Base-by-base conservation (phyloP, 2,329 filamentous ascomycete species). In the Lithohypha guttulata region DNA sequence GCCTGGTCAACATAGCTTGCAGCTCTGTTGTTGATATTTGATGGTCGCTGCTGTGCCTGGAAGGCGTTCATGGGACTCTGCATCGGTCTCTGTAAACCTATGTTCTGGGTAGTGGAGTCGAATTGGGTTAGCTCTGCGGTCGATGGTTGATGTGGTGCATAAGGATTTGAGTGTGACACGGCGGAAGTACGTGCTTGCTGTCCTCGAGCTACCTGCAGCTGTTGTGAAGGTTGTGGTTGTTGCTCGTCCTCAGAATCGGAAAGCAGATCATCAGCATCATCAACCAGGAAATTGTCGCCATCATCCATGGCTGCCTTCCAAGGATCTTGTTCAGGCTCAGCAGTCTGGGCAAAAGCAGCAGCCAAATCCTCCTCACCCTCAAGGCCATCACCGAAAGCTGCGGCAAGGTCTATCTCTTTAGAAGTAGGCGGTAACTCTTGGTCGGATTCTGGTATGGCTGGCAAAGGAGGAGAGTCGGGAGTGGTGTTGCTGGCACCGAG, bases 1-100 rank as follows among this genome's bases (percentile, higher is more conserved):
- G 84, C 68, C 59, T 93, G 93, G 59, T 89, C 81, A 4, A 75
- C 84, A 59, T 94, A 98, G 60, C 89, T 96, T 56, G 93, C 77
- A 1, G 75, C 69, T 60, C 77, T 77, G 42, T 47, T 48, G 51
- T 71, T 51, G 45, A 71, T 64, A n/a, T 68, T 68, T 33, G 62
- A 55, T 13, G 63, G 56, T 25, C 51, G 56, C 42, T 44, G 55
- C 54, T 45, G 56, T 53, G 40, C 42, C 44, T 30, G 54, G 43
- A 41, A 53, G 25, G 32, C 53, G 27, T 22, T 30, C 34, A 43
- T 41, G 4, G 46, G 43, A 9, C 30, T 32, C 5, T 46, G 32
- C 13, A 32, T 40, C 11, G 44, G 48, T 25, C 41, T 36, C 9
- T 41, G 42, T 2, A 50, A 21, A n/a, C 48, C 48, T 2, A 48